These are phyloP conservation scores for Ceratobasidium sp. DNA, from an alignment of 1,284 basidiomycete genomes.

Conservation along the genomic window DNA sequence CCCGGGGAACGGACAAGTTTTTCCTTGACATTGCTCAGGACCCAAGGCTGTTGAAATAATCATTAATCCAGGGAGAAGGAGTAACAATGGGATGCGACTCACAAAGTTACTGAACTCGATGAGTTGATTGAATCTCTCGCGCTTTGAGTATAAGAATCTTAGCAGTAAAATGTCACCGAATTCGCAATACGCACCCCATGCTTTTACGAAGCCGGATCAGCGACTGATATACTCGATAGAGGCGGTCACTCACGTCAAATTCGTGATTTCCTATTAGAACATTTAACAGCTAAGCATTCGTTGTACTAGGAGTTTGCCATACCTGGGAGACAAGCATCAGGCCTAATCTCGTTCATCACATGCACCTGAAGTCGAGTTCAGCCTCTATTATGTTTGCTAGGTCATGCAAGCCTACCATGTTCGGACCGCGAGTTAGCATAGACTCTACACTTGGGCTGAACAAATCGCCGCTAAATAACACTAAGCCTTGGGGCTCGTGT, in stretches of 20 bases:
- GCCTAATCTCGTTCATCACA: slow-evolving; percentile 18
- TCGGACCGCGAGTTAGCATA: background rate
- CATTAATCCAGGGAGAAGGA: background rate
- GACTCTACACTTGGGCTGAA: slow-evolving; percentile 28
- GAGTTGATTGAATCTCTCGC: background rate
- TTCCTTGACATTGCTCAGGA: too few species aligned
- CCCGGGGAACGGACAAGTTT: too few species aligned
- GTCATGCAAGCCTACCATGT: slow-evolving; percentile 13
- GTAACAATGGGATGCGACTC: slow-evolving; percentile 24
- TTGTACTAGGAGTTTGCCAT: background rate
- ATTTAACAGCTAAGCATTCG: too few species aligned
- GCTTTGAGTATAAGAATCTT: background rate
- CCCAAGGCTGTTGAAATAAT: too few species aligned
- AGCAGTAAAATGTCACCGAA: background rate
- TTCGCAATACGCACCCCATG: background rate
- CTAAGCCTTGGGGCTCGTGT: background rate
- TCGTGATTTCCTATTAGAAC: slow-evolving; percentile 24
- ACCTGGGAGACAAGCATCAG: slow-evolving; percentile 10
- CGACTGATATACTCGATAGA: background rate
- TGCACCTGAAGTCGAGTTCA: background rate
- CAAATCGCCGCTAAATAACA: slow-evolving; percentile 24
- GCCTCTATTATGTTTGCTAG: too few species aligned
- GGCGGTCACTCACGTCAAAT: slow-evolving; percentile 23
- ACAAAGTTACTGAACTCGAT: slow-evolving; percentile 12
- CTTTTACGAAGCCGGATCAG: background rate